Evolutionary conservation across 1,284 basidiomycete species (phyloP).

Genomic region (Quambalaria eucalypti): DNA sequence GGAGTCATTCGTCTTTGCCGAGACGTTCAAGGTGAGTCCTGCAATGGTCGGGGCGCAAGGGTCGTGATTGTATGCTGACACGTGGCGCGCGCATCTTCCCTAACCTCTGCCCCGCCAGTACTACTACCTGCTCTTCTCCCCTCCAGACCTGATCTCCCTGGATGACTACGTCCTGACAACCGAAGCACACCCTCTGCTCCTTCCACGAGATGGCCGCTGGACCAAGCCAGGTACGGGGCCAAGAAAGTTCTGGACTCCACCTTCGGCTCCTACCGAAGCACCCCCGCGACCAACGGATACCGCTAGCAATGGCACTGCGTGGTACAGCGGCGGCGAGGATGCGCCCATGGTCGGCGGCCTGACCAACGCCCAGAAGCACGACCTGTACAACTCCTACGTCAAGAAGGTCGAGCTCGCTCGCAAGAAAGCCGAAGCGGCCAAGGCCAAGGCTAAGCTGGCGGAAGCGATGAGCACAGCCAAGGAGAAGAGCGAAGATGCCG

Average conservation of each 20-base stretch:
- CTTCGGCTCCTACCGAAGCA: slow-evolving; percentile 2
- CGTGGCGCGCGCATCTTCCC: too few relatives aligned
- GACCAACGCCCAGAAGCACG: slow-evolving; percentile 38
- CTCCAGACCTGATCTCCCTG: slow-evolving; percentile 52
- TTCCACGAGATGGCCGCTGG: slow-evolving; percentile 30
- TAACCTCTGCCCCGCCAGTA: slow-evolving; percentile 9
- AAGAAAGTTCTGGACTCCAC: slow-evolving; percentile 21
- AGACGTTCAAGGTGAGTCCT: slow-evolving; percentile 50
- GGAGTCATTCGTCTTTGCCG: slow-evolving; percentile 55
- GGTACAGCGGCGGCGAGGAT: slow-evolving; percentile 33
- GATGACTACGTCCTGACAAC: slow-evolving; percentile 56
- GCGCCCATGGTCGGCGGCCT: slow-evolving; percentile 24
- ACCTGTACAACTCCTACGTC: slow-evolving; percentile 20
- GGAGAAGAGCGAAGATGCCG: neutral
- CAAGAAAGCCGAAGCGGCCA: neutral
- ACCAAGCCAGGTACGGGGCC: slow-evolving; percentile 23
- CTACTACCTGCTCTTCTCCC: slow-evolving; percentile 50
- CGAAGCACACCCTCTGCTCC: slow-evolving; percentile 45
- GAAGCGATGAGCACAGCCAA: neutral
- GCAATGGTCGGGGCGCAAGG: slow-evolving; percentile 50
- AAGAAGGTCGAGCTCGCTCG: neutral
- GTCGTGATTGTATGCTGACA: neutral
- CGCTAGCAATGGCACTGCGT: slow-evolving; percentile 8
- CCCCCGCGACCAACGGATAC: slow-evolving; percentile 10
- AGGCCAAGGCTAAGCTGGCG: neutral